These are phyloP conservation scores for Sporothrix globosa DNA, from an alignment of 2,329 filamentous ascomycete genomes.

Conservation along the genomic window DNA sequence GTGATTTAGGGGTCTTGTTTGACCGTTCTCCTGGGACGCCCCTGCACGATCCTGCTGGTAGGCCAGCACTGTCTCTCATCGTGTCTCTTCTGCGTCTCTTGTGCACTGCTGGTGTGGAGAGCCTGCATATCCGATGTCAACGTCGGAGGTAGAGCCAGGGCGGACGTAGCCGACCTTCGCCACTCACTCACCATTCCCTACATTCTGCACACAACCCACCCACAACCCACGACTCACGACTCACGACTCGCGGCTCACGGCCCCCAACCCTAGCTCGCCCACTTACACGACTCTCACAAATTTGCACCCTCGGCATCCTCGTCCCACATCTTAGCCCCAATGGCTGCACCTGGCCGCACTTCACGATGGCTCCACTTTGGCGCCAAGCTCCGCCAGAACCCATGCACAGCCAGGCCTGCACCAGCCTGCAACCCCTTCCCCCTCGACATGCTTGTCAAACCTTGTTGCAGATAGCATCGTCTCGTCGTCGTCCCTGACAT, in stretches of 20 bases:
- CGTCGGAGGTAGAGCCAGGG: neutral
- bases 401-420: conserved; percentile 23
- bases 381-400: conserved; percentile 25
- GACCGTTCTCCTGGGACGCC: conserved; percentile 4
- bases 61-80: conserved; percentile 24
- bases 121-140: neutral
- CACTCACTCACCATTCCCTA: too few species aligned
- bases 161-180: conserved; percentile 4
- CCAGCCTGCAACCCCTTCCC: conserved; percentile 26
- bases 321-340: neutral
- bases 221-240: neutral
- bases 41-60: conserved; percentile 17
- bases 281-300: conserved; percentile 21
- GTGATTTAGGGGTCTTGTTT: conserved; percentile 2
- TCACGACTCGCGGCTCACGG: neutral
- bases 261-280: neutral
- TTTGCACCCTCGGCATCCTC: neutral
- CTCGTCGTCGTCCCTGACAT: conserved; percentile 26
- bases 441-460: conserved; percentile 26
- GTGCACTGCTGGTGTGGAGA: neutral
- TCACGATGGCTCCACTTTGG: conserved; percentile 28
- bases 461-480: conserved; percentile 11
- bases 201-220: neutral
- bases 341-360: neutral
- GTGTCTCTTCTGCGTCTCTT: conserved; percentile 4